Evolutionary conservation across 1,284 basidiomycete genomes (phyloP), one percentile per base, ranked within the genome.

Genomic region (Cryptococcus sp.): DNA sequence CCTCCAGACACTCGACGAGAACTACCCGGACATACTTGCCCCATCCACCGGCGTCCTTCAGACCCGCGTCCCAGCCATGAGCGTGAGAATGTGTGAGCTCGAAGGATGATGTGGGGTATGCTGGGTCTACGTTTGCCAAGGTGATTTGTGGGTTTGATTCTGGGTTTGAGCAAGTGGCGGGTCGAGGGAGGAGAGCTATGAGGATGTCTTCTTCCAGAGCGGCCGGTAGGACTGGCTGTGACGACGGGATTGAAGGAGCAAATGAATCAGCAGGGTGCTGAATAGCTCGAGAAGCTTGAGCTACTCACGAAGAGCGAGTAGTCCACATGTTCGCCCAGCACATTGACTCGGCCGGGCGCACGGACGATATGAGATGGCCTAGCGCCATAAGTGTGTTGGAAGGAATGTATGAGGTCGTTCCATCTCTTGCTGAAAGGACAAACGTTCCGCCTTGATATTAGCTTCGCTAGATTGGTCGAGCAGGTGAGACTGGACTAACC

Each of bases 151-250:
- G n/a, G 30, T 35, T 8, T 57, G 55, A 17, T 3, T 35, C 2
- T 42, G 52, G 45, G n/a, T 15, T 23, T 39, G 17, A 23, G 42
- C 23, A 4, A 13, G 51, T 53, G 5, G 7, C 30, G 30, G 30
- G 30, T 35, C 30, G 30, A 15, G n/a, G 51, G 23, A 83, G 85
- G 70, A 88, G 87, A 0, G 91, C 91, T 64, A 93, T 88, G 45
- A 93, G 80, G 63, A 93, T 88, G 76, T 93, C 91, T 57, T 86
- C 85, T 66, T 93, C 91, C 51, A 93, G 85, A 1, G 91, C 91
- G 15, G 88, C 84, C 8, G 91, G 91, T 35, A 93, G 82, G 15
- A 91, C 90, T 11, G 71, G 70, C 71, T 73, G 47, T 45, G n/a
- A n/a, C 8, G 89, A 35, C 45, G 20, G 50, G 47, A 50, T 20